Conservation (phyloP, 345 rosid species). For the Cardamine occulta region DNA sequence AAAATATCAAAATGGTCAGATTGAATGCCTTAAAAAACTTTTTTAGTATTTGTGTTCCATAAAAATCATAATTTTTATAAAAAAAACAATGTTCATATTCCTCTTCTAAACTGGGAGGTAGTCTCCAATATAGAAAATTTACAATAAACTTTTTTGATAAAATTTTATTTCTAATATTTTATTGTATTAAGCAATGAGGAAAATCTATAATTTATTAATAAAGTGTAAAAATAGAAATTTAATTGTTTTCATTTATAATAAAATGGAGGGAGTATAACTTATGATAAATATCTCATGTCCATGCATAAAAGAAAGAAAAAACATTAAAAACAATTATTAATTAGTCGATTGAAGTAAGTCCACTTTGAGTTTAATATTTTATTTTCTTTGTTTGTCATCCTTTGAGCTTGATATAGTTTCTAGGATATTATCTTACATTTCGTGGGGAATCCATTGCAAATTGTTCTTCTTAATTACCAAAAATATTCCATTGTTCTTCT, state of each 20-base stretch:
- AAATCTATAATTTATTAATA: too few species aligned
- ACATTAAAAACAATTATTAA: not conserved
- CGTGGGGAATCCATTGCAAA: not conserved
- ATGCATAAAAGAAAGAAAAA: not conserved
- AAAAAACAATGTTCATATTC: too few species aligned
- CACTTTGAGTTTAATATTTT: not conserved
- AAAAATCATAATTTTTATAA: too few species aligned
- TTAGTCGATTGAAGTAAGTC: not conserved
- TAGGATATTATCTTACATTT: not conserved
- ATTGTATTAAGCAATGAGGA: not conserved
- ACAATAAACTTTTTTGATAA: too few species aligned
- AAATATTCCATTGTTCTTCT: not conserved
- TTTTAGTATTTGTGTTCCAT: too few species aligned
- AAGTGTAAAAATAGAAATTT: not conserved
- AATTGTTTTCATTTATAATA: too few species aligned
- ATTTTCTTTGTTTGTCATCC: not conserved
- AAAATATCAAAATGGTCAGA: too few species aligned
- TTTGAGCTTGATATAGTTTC: slow-evolving; percentile 2
- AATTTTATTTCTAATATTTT: too few species aligned
- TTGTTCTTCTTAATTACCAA: not conserved
- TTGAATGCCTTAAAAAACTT: too few species aligned
- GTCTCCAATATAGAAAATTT: too few species aligned
- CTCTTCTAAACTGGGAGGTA: too few species aligned
- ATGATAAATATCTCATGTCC: not conserved
- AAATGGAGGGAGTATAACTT: not conserved